Evolutionary conservation across 129 eudicot genomes (phyloP), one percentile per base, ranked within the genome.

Genomic region (Tagetes patula): DNA sequence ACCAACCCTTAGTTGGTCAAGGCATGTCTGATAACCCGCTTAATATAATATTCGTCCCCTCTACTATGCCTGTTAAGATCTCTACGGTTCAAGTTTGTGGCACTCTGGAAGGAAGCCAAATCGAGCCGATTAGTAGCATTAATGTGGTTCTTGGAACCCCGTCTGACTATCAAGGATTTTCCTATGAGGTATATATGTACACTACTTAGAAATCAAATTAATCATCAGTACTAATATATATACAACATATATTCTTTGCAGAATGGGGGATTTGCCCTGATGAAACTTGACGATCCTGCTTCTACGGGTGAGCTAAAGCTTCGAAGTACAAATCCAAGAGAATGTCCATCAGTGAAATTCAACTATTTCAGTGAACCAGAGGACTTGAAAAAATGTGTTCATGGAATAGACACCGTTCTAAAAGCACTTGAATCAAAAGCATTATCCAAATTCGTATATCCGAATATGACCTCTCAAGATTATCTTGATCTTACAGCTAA

Each of bases 101-200:
- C 36, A 86, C 91, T 7, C 78, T 75, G 88, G 34, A 54, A 20
- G 91, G 13, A 47, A 80, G 81, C 20, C 83, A 83, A 72, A 67
- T 86, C 40, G 91, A 86, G 50, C 88, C 80, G 5, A 76, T 83
- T 76, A 71, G 84, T 72, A 86, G 86, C 46, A 76, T 72, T 42
- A 80, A 61, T 33, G 4, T 91, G 0, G 96, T 41, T 87, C 92
- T 65, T 69, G 92, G 92, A 8, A 89, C 92, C 86, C 96, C 96
- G 13, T 47, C 52, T 2, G 52, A 47, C 8, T 47, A 47, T 47
- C 52, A 47, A 1, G 52, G 52, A 47, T 47, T 8, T 47, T 47
- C 52, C 52, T 47, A 7, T 47, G 52, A 47, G 52, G 52, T 47
- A 47, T 4, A 46, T 0, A 40, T 6, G 27, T 20, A 20, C 5